These are phyloP conservation scores for Capronia americana DNA, from an alignment of 2,329 filamentous ascomycete species.

Conservation along the genomic window DNA sequence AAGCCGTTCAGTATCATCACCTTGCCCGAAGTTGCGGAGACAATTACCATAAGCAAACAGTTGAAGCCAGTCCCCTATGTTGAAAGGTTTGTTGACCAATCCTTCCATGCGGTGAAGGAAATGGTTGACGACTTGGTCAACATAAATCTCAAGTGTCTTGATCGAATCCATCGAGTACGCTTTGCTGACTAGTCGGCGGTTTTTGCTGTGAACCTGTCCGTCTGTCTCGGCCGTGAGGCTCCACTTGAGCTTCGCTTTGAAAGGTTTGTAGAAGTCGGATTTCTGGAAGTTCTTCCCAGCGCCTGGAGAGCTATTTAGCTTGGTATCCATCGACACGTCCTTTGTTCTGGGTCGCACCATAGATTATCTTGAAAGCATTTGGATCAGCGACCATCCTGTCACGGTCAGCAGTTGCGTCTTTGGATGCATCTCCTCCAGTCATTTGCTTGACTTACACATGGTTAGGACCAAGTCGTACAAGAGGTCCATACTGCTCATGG, in stretches of 20 bases:
- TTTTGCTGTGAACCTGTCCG: constrained; percentile 57
- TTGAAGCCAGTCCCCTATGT: constrained; percentile 50
- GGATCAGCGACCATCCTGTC: constrained; percentile 66
- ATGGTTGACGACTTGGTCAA: constrained; percentile 73
- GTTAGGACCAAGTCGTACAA: constrained; percentile 78
- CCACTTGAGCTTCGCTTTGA: constrained; percentile 1
- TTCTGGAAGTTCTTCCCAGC: neutral
- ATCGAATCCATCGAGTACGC: constrained; percentile 59
- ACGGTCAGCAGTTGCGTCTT: no score
- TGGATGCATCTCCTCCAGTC: no score
- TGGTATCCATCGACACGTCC: neutral
- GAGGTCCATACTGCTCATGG: constrained; percentile 74
- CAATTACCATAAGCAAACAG: constrained; percentile 42
- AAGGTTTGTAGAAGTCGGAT: constrained; percentile 4
- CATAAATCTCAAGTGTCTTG: constrained; percentile 66
- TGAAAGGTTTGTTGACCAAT: constrained; percentile 47
- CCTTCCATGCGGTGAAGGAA: constrained; percentile 69
- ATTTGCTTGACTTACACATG: constrained; percentile 57
- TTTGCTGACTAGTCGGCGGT: constrained; percentile 74
- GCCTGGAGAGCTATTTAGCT: neutral
- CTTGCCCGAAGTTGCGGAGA: neutral
- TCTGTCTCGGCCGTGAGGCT: constrained; percentile 1
- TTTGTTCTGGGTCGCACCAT: constrained; percentile 56
- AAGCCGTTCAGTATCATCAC: no score
- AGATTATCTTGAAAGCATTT: constrained; percentile 74